Percentiles rank a stretch among this genome's conserved stretches.
Evolutionary conservation across 2,329 filamentous ascomycete genomes (phyloP).

Genomic region (Aspergillus puulaauensis): DNA sequence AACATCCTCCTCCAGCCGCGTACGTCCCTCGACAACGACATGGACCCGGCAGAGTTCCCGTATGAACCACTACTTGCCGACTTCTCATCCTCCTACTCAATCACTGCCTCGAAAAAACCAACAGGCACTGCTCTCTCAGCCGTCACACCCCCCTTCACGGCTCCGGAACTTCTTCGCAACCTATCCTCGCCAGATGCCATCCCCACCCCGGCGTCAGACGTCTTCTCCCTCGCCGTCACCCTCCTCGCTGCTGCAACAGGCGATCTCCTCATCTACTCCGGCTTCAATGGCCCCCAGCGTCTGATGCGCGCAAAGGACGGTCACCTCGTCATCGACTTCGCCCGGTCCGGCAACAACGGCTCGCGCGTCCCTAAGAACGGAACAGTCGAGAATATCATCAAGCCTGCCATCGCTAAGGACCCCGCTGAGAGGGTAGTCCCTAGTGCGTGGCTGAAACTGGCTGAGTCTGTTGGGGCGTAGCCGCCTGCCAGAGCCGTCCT

Average conservation of each 20-base stretch:
- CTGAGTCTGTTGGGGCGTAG: slow-evolving; percentile 3
- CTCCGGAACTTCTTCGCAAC: slow-evolving; percentile 44
- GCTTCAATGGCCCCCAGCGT: slow-evolving; percentile 39
- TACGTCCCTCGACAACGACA: slow-evolving; percentile 7
- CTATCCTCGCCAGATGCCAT: slow-evolving; percentile 33
- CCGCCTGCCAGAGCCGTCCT: neutral
- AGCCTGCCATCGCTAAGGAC: slow-evolving; percentile 41
- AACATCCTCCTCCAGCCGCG: slow-evolving; percentile 42
- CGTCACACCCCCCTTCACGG: slow-evolving; percentile 46
- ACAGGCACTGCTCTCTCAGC: slow-evolving; percentile 35
- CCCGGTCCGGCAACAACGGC: slow-evolving; percentile 37
- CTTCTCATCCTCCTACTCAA: slow-evolving; percentile 43
- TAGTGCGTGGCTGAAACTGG: slow-evolving; percentile 32
- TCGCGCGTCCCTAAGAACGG: slow-evolving; percentile 41
- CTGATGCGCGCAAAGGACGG: slow-evolving; percentile 46
- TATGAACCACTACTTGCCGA: slow-evolving; percentile 46
- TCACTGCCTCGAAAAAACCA: slow-evolving; percentile 14
- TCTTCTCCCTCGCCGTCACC: slow-evolving; percentile 48
- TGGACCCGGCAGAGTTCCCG: slow-evolving; percentile 25
- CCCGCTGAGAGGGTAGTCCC: slow-evolving; percentile 32
- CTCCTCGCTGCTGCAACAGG: slow-evolving; percentile 47
- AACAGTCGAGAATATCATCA: slow-evolving; percentile 39
- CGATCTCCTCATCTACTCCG: slow-evolving; percentile 44
- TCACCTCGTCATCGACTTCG: slow-evolving; percentile 43
- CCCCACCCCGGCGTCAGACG: slow-evolving; percentile 42